These are phyloP conservation scores for Thelephora terrestris DNA, from an alignment of 1,284 basidiomycete species.

Conservation along the genomic window DNA sequence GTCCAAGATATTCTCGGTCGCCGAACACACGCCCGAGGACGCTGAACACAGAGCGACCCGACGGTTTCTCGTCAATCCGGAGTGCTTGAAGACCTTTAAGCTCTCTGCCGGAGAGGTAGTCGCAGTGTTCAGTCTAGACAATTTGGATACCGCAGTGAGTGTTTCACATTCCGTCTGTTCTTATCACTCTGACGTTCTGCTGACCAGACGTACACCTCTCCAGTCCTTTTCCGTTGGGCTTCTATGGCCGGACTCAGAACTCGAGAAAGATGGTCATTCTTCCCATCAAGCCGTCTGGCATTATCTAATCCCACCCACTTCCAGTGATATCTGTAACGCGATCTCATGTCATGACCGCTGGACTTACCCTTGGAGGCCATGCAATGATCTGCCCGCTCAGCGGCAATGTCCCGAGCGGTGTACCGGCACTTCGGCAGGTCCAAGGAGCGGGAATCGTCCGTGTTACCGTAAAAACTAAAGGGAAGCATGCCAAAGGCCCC, in stretches of 20 bases:
- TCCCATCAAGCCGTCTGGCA: conserved; percentile 2
- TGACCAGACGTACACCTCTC: neutral
- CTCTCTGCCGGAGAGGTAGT: conserved; percentile 64
- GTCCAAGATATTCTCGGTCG: conserved; percentile 35
- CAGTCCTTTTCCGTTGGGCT: conserved; percentile 56
- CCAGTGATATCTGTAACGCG: conserved; percentile 44
- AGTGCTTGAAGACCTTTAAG: conserved; percentile 51
- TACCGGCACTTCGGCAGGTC: conserved; percentile 39
- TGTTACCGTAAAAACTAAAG: conserved; percentile 20
- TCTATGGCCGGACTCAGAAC: conserved; percentile 45
- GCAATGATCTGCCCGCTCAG: conserved; percentile 40
- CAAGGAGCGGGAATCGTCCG: conserved; percentile 41
- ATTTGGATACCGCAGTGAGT: conserved; percentile 10
- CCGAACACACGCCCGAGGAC: conserved; percentile 27
- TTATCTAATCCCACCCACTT: conserved; percentile 7
- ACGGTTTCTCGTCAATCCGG: conserved; percentile 58
- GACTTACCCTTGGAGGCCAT: conserved; percentile 35
- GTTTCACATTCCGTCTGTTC: neutral
- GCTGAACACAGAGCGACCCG: conserved; percentile 40
- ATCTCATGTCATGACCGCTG: conserved; percentile 50
- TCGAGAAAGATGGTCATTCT: neutral
- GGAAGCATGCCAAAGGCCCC: conserved; percentile 12
- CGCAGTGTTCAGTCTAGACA: conserved; percentile 36
- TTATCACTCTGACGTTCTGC: neutral
- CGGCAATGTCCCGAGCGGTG: conserved; percentile 27